Percentiles rank a stretch among this genome's conserved stretches.
Conservation (phyloP, 306 rosid species). For the Morella rubra region DNA sequence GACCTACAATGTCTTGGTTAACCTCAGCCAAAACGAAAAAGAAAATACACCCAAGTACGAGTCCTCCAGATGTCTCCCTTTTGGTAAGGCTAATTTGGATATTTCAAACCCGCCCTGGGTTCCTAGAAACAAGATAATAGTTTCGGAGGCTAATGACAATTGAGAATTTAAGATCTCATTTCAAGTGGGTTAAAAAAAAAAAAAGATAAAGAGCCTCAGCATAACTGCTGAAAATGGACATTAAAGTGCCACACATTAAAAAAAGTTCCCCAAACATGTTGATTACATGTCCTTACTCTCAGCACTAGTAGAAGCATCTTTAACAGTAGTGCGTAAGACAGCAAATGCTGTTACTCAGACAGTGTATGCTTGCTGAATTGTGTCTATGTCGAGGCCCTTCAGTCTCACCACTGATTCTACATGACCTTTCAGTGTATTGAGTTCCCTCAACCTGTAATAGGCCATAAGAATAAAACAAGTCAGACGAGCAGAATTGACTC, state of each 20-base stretch:
- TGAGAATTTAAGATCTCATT: no score
- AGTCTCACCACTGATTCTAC: conserved; percentile 97
- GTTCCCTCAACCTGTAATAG: conserved; percentile 76
- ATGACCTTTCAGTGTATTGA: conserved; percentile 88
- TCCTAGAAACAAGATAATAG: no score
- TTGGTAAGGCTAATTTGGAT: no score
- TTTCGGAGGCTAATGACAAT: no score
- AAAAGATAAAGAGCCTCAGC: conserved; percentile 26
- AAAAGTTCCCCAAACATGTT: conserved; percentile 5
- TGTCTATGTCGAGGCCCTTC: conserved; percentile 95
- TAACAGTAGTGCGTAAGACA: conserved; percentile 37
- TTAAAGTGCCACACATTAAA: conserved; percentile 27
- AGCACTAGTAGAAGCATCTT: conserved; percentile 41
- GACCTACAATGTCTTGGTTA: no score
- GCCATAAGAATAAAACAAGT: conserved; percentile 10
- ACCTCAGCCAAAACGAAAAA: no score
- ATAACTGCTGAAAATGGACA: conserved; percentile 36
- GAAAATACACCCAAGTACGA: no score
- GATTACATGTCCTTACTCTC: conserved; percentile 46
- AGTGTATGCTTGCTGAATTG: conserved; percentile 97
- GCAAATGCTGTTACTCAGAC: conserved; percentile 50
- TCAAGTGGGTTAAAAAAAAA: no score
- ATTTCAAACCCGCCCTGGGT: no score
- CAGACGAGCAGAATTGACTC: not conserved
- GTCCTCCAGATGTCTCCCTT: no score